These are phyloP conservation scores for Clonostachys sp. DNA, from an alignment of 2,329 filamentous ascomycete genomes.

Conservation along the genomic window DNA sequence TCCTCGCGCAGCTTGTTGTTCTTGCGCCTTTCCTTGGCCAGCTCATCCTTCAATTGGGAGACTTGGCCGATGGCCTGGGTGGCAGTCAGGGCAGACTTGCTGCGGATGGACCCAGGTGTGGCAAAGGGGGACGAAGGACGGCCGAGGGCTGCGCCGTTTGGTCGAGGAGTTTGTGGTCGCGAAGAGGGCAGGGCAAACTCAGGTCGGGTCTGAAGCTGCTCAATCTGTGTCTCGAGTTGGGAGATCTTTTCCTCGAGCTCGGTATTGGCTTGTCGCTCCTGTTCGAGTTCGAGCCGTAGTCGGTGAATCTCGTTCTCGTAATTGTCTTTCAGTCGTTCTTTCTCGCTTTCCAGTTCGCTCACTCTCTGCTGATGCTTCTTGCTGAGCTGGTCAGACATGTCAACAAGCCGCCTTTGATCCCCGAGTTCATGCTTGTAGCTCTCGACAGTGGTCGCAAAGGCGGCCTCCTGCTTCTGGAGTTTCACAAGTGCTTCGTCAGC, in stretches of 20 bases:
- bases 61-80: conserved; percentile 62
- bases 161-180: conserved; percentile 54
- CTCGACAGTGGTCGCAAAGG: conserved; percentile 76
- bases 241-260: conserved; percentile 43
- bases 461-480: conserved; percentile 81
- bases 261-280: conserved; percentile 39
- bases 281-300: conserved; percentile 52
- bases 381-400: conserved; percentile 74
- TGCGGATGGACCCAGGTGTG: conserved; percentile 53
- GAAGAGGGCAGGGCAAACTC: conserved; percentile 37
- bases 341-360: conserved; percentile 64
- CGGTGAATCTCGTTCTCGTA: conserved; percentile 56
- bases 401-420: conserved; percentile 72
- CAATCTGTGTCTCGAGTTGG: conserved; percentile 48
- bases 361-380: conserved; percentile 67
- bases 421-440: conserved; percentile 84
- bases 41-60: conserved; percentile 64
- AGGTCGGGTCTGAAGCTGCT: conserved; percentile 44
- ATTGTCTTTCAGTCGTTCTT: conserved; percentile 56
- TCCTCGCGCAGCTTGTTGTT: conserved; percentile 71
- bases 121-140: conserved; percentile 58
- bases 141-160: conserved; percentile 46
- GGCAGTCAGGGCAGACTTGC: conserved; percentile 51
- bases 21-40: conserved; percentile 69
- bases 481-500: conserved; percentile 78